phyloP scores from a whole-genome alignment of 495 filamentous ascomycete genomes.

The Coniosporium apollinis region DNA sequence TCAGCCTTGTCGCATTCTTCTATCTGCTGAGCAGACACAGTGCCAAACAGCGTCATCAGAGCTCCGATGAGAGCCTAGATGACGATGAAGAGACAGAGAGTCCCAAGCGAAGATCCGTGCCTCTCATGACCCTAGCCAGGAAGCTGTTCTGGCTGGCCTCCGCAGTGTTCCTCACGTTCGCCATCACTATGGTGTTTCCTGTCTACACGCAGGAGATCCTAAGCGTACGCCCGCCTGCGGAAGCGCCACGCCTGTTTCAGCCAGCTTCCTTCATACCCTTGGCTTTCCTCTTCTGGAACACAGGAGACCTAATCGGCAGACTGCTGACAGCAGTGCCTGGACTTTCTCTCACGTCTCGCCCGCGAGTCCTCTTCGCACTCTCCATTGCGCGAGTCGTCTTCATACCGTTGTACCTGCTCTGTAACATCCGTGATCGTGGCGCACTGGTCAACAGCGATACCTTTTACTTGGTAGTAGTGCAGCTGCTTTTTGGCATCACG shows the following conservation, averaged over 20 bases:
- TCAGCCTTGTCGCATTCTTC: slow-evolving; percentile 42
- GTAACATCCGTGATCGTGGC: slow-evolving; percentile 56
- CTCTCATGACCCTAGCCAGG: slow-evolving; percentile 45
- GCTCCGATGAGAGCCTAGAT: slow-evolving; percentile 8
- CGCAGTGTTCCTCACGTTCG: slow-evolving; percentile 62
- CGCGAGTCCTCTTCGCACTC: slow-evolving; percentile 43
- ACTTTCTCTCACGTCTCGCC: slow-evolving; percentile 42
- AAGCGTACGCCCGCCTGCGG: slow-evolving; percentile 31
- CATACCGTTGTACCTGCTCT: slow-evolving; percentile 75
- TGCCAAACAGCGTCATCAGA: slow-evolving; percentile 11
- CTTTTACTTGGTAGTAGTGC: slow-evolving; percentile 75
- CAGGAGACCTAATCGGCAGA: slow-evolving; percentile 67
- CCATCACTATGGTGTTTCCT: slow-evolving; percentile 82
- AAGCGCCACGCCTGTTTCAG: slow-evolving; percentile 43
- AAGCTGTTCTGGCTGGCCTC: slow-evolving; percentile 58
- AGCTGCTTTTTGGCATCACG: slow-evolving; percentile 64
- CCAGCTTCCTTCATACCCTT: slow-evolving; percentile 73
- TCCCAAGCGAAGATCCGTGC: slow-evolving; percentile 37
- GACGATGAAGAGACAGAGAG: slow-evolving; percentile 29
- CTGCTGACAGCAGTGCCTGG: slow-evolving; percentile 47
- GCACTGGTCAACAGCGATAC: slow-evolving; percentile 61
- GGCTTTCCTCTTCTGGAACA: slow-evolving; percentile 86
- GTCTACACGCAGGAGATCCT: slow-evolving; percentile 74
- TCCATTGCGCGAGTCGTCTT: slow-evolving; percentile 47
- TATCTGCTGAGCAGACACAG: slow-evolving; percentile 37